phyloP scores from a whole-genome alignment of 441 rosid species.

The Brassica hybrid region DNA sequence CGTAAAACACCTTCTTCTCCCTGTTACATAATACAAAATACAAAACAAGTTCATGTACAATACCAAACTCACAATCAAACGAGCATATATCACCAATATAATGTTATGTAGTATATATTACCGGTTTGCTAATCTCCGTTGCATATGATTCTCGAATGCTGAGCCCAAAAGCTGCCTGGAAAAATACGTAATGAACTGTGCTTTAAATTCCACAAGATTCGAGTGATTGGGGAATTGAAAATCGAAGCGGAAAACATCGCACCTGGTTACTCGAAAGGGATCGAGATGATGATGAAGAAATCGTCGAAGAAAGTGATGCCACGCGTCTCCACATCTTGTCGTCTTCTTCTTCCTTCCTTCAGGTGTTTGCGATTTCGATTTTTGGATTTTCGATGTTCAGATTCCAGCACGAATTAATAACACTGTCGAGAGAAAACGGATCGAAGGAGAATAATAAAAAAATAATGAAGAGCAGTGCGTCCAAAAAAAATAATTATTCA shows the following conservation, averaged over 20 bases:
- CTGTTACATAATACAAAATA: slow-evolving; percentile 26
- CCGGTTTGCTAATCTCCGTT: slow-evolving; percentile 54
- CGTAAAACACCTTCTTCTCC: slow-evolving; percentile 55
- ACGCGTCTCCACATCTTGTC: slow-evolving; percentile 74
- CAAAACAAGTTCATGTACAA: slow-evolving; percentile 9
- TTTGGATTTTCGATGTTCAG: slow-evolving; percentile 23
- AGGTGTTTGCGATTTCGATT: slow-evolving; percentile 17
- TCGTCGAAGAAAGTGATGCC: slow-evolving; percentile 56
- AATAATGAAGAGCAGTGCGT: slow-evolving; percentile 36
- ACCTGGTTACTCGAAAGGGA: slow-evolving; percentile 55
- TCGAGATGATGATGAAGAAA: slow-evolving; percentile 58
- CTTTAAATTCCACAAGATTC: background rate
- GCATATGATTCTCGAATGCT: slow-evolving; percentile 46
- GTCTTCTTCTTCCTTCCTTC: background rate
- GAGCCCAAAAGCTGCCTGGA: slow-evolving; percentile 51
- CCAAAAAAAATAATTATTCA: slow-evolving; percentile 9
- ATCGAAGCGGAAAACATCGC: slow-evolving; percentile 4
- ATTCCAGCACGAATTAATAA: slow-evolving; percentile 37
- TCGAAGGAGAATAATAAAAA: slow-evolving; percentile 31
- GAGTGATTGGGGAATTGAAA: slow-evolving; percentile 15
- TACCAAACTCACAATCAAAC: background rate
- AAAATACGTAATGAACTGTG: background rate
- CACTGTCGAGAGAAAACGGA: slow-evolving; percentile 41
- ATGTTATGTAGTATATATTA: slow-evolving; percentile 22
- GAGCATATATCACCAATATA: background rate